Conservation (phyloP, 1,139 yeast genomes). For the Kodamaea sp. region DNA sequence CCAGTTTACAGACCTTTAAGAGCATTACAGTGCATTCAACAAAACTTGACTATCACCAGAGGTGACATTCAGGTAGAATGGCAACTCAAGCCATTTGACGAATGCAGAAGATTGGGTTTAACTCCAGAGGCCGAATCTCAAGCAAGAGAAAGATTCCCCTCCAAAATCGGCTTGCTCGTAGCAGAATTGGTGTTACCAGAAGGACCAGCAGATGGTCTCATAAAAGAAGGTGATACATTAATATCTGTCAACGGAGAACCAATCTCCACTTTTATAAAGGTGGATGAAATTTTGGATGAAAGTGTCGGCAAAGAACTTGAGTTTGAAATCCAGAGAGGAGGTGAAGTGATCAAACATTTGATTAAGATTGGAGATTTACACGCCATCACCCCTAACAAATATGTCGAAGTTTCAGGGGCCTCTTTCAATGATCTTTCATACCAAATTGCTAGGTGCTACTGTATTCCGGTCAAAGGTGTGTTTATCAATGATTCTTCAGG, state of each 20-base stretch:
- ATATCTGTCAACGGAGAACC: slow-evolving; percentile 68
- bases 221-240: slow-evolving; percentile 85
- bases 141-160: slow-evolving; percentile 72
- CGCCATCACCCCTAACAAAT: slow-evolving; percentile 77
- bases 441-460: slow-evolving; percentile 83
- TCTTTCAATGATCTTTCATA: slow-evolving; percentile 82
- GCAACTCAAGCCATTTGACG: slow-evolving; percentile 85
- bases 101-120: slow-evolving; percentile 84
- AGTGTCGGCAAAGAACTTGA: slow-evolving; percentile 62
- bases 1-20: slow-evolving; percentile 84
- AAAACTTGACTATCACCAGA: slow-evolving; percentile 57
- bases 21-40: slow-evolving; percentile 75
- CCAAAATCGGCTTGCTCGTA: slow-evolving; percentile 76
- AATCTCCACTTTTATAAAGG: slow-evolving; percentile 71
- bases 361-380: slow-evolving; percentile 76
- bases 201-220: slow-evolving; percentile 77
- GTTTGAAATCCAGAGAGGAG: slow-evolving; percentile 71
- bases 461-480: slow-evolving; percentile 83
- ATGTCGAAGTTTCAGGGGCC: slow-evolving; percentile 84
- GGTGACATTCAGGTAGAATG: slow-evolving; percentile 89
- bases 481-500: slow-evolving; percentile 78
- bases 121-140: slow-evolving; percentile 70
- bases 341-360: slow-evolving; percentile 51
- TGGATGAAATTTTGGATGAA: slow-evolving; percentile 82
- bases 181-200: slow-evolving; percentile 83